phyloP scores from a whole-genome alignment of 495 filamentous ascomycete genomes.

The Penicillium coprophilum region DNA sequence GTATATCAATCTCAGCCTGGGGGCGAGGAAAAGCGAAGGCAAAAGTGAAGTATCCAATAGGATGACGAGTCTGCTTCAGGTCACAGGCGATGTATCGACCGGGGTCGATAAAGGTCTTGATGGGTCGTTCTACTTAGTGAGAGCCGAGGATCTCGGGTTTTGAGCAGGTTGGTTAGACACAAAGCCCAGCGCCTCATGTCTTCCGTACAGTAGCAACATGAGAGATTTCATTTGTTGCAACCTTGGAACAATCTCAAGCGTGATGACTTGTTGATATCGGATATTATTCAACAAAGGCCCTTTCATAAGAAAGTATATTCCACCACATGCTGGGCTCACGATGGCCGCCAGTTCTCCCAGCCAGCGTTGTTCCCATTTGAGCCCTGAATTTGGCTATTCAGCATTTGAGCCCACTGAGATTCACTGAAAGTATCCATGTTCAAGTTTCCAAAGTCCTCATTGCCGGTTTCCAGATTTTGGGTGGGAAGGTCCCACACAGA shows the following conservation, averaged over 20 bases:
- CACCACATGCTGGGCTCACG: slow-evolving; percentile 10
- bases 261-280: background rate
- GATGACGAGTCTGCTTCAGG: background rate
- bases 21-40: background rate
- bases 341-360: slow-evolving; percentile 34
- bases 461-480: slow-evolving; percentile 14
- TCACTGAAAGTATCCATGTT: slow-evolving; percentile 32
- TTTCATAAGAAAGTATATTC: background rate
- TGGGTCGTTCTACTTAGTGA: background rate
- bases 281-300: background rate
- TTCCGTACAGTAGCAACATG: background rate
- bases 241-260: background rate
- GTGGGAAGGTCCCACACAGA: slow-evolving; percentile 31
- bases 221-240: background rate
- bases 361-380: slow-evolving; percentile 13
- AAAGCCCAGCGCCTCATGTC: background rate
- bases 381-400: slow-evolving; percentile 34
- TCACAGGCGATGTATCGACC: background rate
- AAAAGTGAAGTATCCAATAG: background rate
- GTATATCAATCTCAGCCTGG: background rate
- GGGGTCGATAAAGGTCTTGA: background rate
- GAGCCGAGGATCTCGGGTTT: background rate
- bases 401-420: slow-evolving; percentile 40
- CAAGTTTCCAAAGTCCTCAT: slow-evolving; percentile 22
- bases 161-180: background rate